These are phyloP conservation scores for Salix arbutifolia DNA, from an alignment of 345 rosid genomes.

Conservation along the genomic window DNA sequence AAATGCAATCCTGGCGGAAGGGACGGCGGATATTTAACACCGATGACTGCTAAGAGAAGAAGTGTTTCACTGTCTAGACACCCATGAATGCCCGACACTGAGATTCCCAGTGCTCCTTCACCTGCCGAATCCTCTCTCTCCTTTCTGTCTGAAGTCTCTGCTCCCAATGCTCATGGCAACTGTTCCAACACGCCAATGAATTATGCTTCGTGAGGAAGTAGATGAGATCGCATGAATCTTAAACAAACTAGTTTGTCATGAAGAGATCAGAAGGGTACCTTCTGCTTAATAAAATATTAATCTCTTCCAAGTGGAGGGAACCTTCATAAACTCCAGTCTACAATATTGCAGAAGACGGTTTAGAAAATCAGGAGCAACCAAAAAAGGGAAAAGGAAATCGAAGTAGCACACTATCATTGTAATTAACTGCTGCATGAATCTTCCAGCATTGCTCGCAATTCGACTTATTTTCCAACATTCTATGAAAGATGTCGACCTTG, in stretches of 20 bases:
- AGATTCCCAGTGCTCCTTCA: constrained; percentile 79
- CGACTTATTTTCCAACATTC: background rate
- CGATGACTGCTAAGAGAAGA: background rate
- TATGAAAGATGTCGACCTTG: background rate
- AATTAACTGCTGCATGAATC: background rate
- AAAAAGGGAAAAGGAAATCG: background rate
- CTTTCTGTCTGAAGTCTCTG: constrained; percentile 64
- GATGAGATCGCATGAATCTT: background rate
- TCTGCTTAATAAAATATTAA: constrained; percentile 51
- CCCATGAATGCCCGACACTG: constrained; percentile 71
- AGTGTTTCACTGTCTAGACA: constrained; percentile 16
- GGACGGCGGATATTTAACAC: background rate
- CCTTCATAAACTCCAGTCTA: constrained; percentile 67
- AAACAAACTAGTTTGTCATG: background rate
- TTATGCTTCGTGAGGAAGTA: background rate
- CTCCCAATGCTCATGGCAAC: constrained; percentile 74
- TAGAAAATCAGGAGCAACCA: background rate
- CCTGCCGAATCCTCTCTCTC: constrained; percentile 59
- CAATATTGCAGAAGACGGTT: background rate
- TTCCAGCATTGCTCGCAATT: background rate
- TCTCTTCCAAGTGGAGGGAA: constrained; percentile 80
- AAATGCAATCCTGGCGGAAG: background rate
- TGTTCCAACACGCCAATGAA: constrained; percentile 21
- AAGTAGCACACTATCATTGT: background rate
- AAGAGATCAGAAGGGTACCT: constrained; percentile 40